These are phyloP conservation scores for Fusarium marasasianum DNA, from an alignment of 2,329 filamentous ascomycete genomes.

Conservation along the genomic window DNA sequence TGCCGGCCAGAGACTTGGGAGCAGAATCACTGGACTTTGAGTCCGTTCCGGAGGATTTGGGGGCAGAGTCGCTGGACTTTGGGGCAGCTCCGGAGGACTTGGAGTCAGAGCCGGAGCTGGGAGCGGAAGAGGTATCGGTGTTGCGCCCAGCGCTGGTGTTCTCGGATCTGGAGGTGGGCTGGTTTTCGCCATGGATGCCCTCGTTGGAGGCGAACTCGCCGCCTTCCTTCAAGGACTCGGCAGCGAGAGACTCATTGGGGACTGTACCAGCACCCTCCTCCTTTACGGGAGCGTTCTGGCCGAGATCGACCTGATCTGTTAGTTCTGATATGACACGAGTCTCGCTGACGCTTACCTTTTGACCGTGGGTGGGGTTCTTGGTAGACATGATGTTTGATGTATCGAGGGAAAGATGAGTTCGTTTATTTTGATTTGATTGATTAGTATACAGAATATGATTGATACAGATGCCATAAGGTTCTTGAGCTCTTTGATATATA, in stretches of 20 bases:
- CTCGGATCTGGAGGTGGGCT: constrained; percentile 3
- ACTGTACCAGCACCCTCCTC: constrained; percentile 72
- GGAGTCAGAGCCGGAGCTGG: not conserved
- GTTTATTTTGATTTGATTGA: not conserved
- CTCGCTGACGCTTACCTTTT: constrained; percentile 32
- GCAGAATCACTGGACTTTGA: not conserved
- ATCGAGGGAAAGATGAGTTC: not conserved
- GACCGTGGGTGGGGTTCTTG: constrained; percentile 29
- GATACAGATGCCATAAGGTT: not conserved
- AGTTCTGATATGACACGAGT: not conserved
- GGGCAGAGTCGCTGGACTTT: not conserved
- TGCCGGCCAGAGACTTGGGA: constrained; percentile 22
- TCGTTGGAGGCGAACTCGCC: constrained; percentile 71
- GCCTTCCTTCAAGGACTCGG: constrained; percentile 70
- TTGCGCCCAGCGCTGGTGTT: constrained; percentile 3
- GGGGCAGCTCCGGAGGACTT: not conserved
- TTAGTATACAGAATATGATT: not conserved
- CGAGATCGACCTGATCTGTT: constrained; percentile 55
- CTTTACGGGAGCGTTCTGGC: constrained; percentile 59
- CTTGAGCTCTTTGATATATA: constrained; percentile 29
- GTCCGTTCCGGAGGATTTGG: not conserved
- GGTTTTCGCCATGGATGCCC: constrained; percentile 49
- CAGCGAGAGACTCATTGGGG: constrained; percentile 76
- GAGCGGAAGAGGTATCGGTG: constrained; percentile 1
- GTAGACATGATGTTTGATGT: constrained; percentile 29